Conservation (phyloP, 2,329 filamentous ascomycete genomes). For the Neonectria faginata region DNA sequence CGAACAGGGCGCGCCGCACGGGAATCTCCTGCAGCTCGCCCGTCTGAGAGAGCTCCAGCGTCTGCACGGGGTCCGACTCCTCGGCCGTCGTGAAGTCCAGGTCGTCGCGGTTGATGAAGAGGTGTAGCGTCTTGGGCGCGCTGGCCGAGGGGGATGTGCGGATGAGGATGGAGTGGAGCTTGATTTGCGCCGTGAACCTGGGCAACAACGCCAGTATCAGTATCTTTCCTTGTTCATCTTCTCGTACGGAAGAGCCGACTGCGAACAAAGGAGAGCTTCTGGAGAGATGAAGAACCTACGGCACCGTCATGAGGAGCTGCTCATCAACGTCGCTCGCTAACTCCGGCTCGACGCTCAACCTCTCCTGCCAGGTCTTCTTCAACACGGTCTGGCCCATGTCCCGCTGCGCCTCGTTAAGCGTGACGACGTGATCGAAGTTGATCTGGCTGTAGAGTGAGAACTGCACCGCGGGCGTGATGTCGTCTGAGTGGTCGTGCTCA, state of each 20-base stretch:
- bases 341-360: conserved; percentile 77
- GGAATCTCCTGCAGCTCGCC: conserved; percentile 87
- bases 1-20: conserved; percentile 89
- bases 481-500: conserved; percentile 88
- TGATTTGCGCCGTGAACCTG: conserved; percentile 93
- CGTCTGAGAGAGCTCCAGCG: conserved; percentile 80
- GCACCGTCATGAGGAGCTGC: conserved; percentile 91
- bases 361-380: conserved; percentile 91
- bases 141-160: conserved; percentile 78
- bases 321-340: conserved; percentile 89
- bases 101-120: conserved; percentile 88
- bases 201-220: neutral
- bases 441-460: conserved; percentile 92
- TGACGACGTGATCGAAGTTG: conserved; percentile 85
- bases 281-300: conserved; percentile 64
- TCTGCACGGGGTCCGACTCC: conserved; percentile 78
- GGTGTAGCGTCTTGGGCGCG: conserved; percentile 84
- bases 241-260: neutral
- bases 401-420: conserved; percentile 81
- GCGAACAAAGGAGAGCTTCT: neutral
- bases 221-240: conserved; percentile 4
- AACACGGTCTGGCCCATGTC: conserved; percentile 80
- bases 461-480: conserved; percentile 91
- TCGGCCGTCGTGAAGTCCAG: conserved; percentile 85
- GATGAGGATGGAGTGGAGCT: conserved; percentile 88